Conservation (phyloP, 164 flowering plant species). For the Vitis rotundifolia region DNA sequence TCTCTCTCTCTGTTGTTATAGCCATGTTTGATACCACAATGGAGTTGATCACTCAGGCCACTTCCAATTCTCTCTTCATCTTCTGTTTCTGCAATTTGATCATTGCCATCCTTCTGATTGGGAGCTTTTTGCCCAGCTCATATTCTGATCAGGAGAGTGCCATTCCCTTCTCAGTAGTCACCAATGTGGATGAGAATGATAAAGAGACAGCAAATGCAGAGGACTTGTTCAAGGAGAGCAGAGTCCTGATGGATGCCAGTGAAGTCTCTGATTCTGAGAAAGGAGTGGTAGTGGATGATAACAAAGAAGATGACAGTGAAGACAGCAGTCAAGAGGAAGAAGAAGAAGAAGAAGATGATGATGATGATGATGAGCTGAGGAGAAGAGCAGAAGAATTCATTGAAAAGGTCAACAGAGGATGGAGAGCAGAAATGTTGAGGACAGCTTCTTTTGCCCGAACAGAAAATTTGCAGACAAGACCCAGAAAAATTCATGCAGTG, state of each 20-base stretch:
- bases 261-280: neutral
- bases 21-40: constrained; percentile 44
- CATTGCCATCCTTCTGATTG: constrained; percentile 41
- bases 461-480: neutral
- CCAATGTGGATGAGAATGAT: neutral
- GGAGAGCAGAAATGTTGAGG: constrained; percentile 44
- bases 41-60: constrained; percentile 40
- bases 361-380: constrained; percentile 32
- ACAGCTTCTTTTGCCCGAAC: neutral
- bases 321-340: neutral
- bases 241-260: neutral
- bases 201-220: neutral
- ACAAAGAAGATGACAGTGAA: neutral
- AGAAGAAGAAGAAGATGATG: neutral
- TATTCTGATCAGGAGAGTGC: constrained; percentile 5
- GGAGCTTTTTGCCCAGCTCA: constrained; percentile 26
- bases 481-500: neutral
- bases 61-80: constrained; percentile 42
- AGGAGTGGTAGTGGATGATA: neutral
- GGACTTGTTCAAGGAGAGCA: neutral
- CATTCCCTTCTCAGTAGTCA: neutral
- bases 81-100: constrained; percentile 60
- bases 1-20: constrained; percentile 1
- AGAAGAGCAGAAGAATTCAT: constrained; percentile 63
- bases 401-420: constrained; percentile 46